These are phyloP conservation scores for Parsonsia alboflavescens DNA, from an alignment of 257 asterid genomes.

Conservation along the genomic window DNA sequence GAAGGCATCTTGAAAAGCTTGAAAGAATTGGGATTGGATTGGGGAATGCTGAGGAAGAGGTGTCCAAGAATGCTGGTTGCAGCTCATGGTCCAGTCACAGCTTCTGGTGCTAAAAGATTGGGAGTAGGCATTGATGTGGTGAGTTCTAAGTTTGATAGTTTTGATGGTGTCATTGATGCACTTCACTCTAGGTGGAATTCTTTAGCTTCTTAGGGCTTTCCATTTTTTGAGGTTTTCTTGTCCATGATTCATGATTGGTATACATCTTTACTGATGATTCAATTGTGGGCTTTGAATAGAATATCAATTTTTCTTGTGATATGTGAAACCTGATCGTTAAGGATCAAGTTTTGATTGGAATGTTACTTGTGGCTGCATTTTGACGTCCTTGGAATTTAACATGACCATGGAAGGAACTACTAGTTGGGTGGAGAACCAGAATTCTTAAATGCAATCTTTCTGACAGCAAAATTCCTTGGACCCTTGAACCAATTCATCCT, in stretches of 20 bases:
- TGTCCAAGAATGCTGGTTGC: constrained; percentile 72
- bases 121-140: constrained; percentile 80
- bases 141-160: constrained; percentile 60
- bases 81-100: constrained; percentile 89
- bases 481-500: neutral
- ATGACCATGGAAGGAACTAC: too few species aligned
- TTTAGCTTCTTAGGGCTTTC: constrained; percentile 11
- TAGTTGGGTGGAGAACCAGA: too few species aligned
- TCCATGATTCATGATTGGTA: neutral
- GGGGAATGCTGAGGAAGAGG: constrained; percentile 62
- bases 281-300: too few species aligned
- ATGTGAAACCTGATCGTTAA: too few species aligned
- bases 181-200: constrained; percentile 40
- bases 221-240: neutral
- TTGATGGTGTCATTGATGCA: constrained; percentile 66
- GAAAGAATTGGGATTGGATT: constrained; percentile 52
- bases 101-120: constrained; percentile 70
- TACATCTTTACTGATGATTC: neutral
- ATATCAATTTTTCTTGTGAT: too few species aligned
- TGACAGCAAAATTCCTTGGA: neutral
- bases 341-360: too few species aligned
- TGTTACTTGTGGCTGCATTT: too few species aligned
- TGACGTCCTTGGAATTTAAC: too few species aligned
- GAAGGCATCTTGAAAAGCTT: constrained; percentile 80
- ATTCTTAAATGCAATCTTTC: too few species aligned